These are phyloP conservation scores for Gyrodon lividus DNA, from an alignment of 768 basidiomycete species.

Conservation along the genomic window DNA sequence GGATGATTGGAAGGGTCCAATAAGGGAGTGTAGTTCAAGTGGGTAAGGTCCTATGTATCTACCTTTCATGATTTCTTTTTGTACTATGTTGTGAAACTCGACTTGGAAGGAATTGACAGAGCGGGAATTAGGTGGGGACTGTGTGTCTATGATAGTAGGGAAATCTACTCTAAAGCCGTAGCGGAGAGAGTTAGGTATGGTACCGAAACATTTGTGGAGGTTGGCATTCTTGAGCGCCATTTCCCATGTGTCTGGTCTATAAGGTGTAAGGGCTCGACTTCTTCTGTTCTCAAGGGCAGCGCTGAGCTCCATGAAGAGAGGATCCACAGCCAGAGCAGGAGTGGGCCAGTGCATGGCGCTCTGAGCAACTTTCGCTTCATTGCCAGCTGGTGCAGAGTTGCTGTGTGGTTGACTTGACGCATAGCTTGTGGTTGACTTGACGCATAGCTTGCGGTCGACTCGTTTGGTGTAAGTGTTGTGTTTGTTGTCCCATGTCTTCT, in stretches of 20 bases:
- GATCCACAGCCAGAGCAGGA: slow-evolving; percentile 4
- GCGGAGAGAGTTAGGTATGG: not conserved
- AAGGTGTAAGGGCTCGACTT: slow-evolving; percentile 1
- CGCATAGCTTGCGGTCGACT: not conserved
- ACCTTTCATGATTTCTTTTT: not conserved
- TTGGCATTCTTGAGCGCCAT: not conserved
- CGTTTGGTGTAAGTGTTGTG: not conserved
- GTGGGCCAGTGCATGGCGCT: not conserved
- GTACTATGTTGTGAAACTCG: not conserved
- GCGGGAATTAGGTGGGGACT: not conserved
- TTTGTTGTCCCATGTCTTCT: not conserved
- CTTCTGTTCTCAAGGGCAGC: slow-evolving; percentile 9
- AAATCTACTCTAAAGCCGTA: slow-evolving; percentile 4
- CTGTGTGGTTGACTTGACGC: not conserved
- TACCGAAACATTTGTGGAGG: not conserved
- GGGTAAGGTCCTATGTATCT: slow-evolving; percentile 18
- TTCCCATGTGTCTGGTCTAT: slow-evolving; percentile 2
- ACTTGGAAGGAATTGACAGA: not conserved
- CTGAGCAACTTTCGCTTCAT: not conserved
- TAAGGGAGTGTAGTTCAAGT: not conserved
- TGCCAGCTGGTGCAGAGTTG: slow-evolving; percentile 2
- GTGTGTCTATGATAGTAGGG: not conserved
- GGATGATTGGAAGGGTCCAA: slow-evolving; percentile 21
- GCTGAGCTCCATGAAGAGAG: slow-evolving; percentile 2
- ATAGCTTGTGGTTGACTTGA: not conserved